These are phyloP conservation scores for Umbelopsis sp. DNA, from an alignment of 192 early-diverging fungal genomes.

Conservation along the genomic window DNA sequence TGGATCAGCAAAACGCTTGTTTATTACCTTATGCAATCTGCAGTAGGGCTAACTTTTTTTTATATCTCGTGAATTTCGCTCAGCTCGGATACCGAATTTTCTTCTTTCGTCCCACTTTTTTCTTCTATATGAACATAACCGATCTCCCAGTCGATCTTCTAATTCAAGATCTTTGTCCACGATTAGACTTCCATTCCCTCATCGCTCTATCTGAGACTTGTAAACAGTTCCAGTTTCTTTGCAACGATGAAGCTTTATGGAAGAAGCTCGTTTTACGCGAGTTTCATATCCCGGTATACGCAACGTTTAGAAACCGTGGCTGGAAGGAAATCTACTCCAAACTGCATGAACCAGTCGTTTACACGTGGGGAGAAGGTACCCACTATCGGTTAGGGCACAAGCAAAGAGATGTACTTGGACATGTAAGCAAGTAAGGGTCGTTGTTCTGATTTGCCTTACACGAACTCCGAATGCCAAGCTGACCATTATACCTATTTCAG, in stretches of 20 bases:
- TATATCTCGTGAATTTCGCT: too few relatives aligned
- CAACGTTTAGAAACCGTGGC: conserved; percentile 26
- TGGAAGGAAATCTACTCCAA: conserved; percentile 33
- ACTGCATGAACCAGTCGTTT: conserved; percentile 19
- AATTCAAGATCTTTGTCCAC: conserved; percentile 8
- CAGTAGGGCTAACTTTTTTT: too few relatives aligned
- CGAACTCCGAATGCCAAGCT: not conserved
- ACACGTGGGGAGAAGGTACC: conserved; percentile 34
- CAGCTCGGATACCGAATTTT: not conserved
- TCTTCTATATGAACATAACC: not conserved
- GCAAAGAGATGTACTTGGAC: not conserved
- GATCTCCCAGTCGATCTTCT: conserved; percentile 15
- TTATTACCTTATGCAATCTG: too few relatives aligned
- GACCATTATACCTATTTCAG: not conserved
- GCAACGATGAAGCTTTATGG: conserved; percentile 11
- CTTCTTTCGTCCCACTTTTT: not conserved
- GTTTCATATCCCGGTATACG: conserved; percentile 8
- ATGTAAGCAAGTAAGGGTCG: not conserved
- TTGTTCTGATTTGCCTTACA: not conserved
- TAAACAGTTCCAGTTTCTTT: not conserved
- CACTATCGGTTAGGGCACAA: conserved; percentile 24
- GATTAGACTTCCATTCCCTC: not conserved
- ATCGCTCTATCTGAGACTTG: not conserved
- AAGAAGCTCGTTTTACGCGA: conserved; percentile 5
- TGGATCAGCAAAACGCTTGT: too few relatives aligned